These are phyloP conservation scores for Sindora glabra DNA, from an alignment of 306 rosid species.

Conservation along the genomic window DNA sequence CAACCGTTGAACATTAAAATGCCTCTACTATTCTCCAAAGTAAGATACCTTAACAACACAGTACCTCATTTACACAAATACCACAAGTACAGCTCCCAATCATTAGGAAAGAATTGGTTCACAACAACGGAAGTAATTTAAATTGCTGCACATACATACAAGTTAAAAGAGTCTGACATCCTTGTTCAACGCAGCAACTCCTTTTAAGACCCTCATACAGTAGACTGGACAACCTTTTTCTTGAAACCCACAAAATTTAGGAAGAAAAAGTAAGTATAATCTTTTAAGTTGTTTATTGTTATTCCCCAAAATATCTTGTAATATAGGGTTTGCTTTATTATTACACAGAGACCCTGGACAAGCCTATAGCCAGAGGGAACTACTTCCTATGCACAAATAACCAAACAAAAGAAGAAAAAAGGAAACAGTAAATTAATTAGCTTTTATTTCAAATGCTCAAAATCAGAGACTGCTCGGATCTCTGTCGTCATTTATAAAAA, in stretches of 20 bases:
- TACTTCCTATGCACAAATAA: constrained; percentile 13
- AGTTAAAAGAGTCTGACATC: no score
- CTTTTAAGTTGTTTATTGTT: constrained; percentile 1
- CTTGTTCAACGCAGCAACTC: neutral
- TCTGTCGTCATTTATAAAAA: neutral
- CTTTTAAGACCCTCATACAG: constrained; percentile 2
- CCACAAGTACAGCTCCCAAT: constrained; percentile 11
- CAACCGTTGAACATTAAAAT: neutral
- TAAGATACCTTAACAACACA: no score
- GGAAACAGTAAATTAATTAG: neutral
- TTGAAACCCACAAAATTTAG: constrained; percentile 8
- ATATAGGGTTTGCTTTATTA: constrained; percentile 16
- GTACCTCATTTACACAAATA: neutral
- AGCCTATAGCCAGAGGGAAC: neutral
- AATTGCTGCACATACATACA: no score
- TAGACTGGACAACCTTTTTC: constrained; percentile 8
- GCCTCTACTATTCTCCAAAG: neutral
- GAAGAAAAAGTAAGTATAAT: neutral
- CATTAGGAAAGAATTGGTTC: constrained; percentile 14
- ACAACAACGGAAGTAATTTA: no score
- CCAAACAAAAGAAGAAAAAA: neutral
- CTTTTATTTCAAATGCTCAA: neutral
- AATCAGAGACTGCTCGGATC: neutral
- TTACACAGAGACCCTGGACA: constrained; percentile 14
- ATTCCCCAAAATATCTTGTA: no score